Base-by-base conservation (phyloP, 371 early-diverging fungal species). In the Mortierella polycephala region DNA sequence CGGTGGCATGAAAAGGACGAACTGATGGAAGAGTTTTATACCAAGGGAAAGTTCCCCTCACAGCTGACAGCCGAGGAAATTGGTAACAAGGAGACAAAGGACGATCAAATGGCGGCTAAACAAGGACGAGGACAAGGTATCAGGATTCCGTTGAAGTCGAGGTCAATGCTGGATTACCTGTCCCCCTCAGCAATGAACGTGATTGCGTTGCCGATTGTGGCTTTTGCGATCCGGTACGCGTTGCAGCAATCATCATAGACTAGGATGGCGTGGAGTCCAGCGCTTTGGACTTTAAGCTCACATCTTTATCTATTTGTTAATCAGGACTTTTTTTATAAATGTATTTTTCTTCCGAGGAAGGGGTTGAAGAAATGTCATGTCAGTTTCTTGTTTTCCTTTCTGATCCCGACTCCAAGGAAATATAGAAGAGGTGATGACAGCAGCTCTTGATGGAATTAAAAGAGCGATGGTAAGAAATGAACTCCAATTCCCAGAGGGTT, bases 1-100 rank as follows among this genome's bases (percentile, higher is more conserved):
- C 84, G 93, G 59, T 97, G 92, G 89, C 75, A 82, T 13, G 94
- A 95, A 73, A 97, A 97, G 85, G 97, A 97, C 67, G 75, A 83
- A n/a, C 64, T 94, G 64, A 85, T 97, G 92, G 88, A 84, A 2
- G 83, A 87, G 56, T 97, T 94, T 84, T 95, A 95, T 66, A 80
- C 85, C 57, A 83, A 84, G 11, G 94, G 95, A 16, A 70, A 69
- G 50, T 93, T 96, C 66, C 89, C 91, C 23, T 70, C 81, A 1
- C 59, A 79, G 37, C 51, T 79, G 66, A 69, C 63, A 10, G 21
- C 52, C 13, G 80, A 70, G 47, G 65, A 75, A 10, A 62, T 69
- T 56, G 65, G 62, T 14, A 41, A 56, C 53, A 54, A 64, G 40
- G 57, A 40, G 37, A 45, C 13, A 18, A 57, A 46, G 30, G 44